Base-by-base conservation (phyloP, 352 stramenopile species). In the Phytopythium litorale region DNA sequence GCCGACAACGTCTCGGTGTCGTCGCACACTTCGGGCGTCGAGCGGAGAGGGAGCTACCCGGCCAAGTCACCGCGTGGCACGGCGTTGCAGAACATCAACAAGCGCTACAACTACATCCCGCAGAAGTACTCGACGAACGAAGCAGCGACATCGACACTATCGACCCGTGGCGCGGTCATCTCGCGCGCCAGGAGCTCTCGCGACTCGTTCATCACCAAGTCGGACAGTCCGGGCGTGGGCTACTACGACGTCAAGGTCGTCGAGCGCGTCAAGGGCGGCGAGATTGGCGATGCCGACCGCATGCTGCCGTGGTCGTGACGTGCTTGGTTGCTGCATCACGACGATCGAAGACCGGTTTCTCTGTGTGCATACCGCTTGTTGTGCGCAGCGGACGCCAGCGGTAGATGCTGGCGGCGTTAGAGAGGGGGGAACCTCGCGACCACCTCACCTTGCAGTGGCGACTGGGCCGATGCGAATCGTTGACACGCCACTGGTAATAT, bases 181-280 rank as follows among this genome's bases (percentile, higher is more conserved):
- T 83, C 77, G 6, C 76, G 81, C 19, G 82, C 82, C 0, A 73
- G 78, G 25, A 76, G 75, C 33, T 78, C 79, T 33, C 82, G 82
- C 46, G 80, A 89, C 56, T 88, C 82, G 46, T 92, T 90, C 62
- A 79, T 89, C 61, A 75, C 77, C 13, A 90, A 82, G 64, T 88
- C 61, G 55, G 82, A 88, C 56, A 88, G 75, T 48, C 82, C 82
- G 6, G 82, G 82, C 18, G 82, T 92, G 55, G 82, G 82, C 7
- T 89, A 90, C 58, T 92, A 92, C 68, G 81, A 92, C 58, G 81
- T 92, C 48, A 79, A 89, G 53, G 65, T 89, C 23, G 73, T 73
- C 7, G 68, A 85, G 64, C 71, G 79, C 35, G 81, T 92, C 12
- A 84, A 84, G 62, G 82, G 82, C 21, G 82, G 82, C 19, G 82